Base-by-base conservation (phyloP, 2,329 filamentous ascomycete genomes). In the Madurella mycetomatis region DNA sequence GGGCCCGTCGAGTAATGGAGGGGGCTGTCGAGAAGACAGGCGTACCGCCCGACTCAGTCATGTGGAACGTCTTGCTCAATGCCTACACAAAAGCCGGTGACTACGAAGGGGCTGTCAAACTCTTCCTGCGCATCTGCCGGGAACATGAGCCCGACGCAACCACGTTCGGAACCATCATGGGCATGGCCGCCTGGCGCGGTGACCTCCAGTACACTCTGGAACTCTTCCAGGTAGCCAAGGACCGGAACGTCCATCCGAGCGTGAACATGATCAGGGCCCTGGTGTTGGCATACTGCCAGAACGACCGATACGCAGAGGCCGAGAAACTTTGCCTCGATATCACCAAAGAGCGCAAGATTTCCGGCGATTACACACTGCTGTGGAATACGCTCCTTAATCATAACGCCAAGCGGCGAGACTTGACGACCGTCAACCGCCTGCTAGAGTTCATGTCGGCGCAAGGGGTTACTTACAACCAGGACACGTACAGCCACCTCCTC, bases 301-400 rank as follows among this genome's bases (percentile, higher is more conserved):
- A 84, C 54, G 79, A 78, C 18, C 70, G 74, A 40, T 70, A 79
- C 42, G 62, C 69, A 11, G 75, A 82, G 61, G 86, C 86, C 3
- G 78, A 85, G 66, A 72, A 72, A 40, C 73, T 89, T 47, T 82
- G 85, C 32, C 66, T 79, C 47, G 78, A 80, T 43, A 78, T 83
- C 32, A 73, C 84, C 18, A 69, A 70, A 12, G 74, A 76, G 57
- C 72, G 74, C 1, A 66, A 75, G 16, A 77, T 82, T 1, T 73
- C 77, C 1, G 71, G 69, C n/a, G 59, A 65, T 5, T 73, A 79
- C 18, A 84, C 84, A 2, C 74, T 77, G 32, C 82, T 90, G 65
- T 96, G 89, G 88, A 96, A 96, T 65, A 77, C 83, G 50, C 72
- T 96, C 32, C 73, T 96, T 4, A 77, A 80, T 53, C 82, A 86